These are phyloP conservation scores for Neofusicoccum cordaticola DNA, from an alignment of 2,329 filamentous ascomycete genomes.

Conservation along the genomic window DNA sequence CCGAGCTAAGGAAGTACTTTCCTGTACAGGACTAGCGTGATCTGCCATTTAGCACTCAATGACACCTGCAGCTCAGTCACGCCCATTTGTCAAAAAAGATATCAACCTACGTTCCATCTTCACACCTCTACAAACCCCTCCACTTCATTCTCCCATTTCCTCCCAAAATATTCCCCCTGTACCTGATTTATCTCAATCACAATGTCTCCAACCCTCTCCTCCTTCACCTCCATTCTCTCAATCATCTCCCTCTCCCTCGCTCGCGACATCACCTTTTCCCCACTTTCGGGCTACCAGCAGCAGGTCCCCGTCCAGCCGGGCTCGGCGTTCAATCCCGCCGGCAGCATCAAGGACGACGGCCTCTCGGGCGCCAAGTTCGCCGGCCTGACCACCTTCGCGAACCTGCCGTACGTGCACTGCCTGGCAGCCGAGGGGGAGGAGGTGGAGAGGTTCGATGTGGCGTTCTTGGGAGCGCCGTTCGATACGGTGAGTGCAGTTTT, in stretches of 20 bases:
- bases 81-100: not conserved
- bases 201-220: not conserved
- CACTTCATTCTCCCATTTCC: no score
- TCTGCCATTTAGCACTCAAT: not conserved
- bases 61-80: not conserved
- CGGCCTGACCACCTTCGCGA: constrained; percentile 48
- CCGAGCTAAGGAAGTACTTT: not conserved
- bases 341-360: constrained; percentile 25
- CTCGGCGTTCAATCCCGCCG: constrained; percentile 18
- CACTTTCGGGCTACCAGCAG: constrained; percentile 35
- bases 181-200: no score
- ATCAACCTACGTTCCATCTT: not conserved
- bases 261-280: constrained; percentile 46
- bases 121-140: no score
- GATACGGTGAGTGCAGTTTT: constrained; percentile 41
- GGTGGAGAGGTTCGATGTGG: constrained; percentile 48
- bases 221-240: not conserved
- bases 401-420: constrained; percentile 49
- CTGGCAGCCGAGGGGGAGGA: constrained; percentile 33
- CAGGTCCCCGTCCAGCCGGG: constrained; percentile 26
- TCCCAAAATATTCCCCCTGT: no score
- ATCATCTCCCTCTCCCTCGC: constrained; percentile 16
- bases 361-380: constrained; percentile 34
- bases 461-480: constrained; percentile 49
- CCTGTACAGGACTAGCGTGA: not conserved